Conservation (phyloP, 1,284 basidiomycete genomes). For the Puccinia novopanici region DNA sequence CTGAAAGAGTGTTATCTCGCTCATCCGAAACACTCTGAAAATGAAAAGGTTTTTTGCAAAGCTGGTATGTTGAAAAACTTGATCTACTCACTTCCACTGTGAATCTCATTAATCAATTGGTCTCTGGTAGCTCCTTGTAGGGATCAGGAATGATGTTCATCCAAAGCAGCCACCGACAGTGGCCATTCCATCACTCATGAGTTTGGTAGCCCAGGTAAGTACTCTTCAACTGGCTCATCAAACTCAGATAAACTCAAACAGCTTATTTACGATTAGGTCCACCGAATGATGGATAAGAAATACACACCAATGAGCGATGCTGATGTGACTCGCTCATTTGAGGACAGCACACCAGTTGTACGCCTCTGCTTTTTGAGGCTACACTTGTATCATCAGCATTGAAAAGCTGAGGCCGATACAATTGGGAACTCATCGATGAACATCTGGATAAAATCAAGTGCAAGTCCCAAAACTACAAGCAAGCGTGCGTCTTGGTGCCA, state of each 20-base stretch:
- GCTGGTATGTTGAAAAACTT: no score
- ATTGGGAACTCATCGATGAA: neutral
- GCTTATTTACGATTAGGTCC: neutral
- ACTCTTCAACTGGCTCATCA: neutral
- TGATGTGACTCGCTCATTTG: neutral
- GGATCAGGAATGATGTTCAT: neutral
- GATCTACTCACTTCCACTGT: no score
- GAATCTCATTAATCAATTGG: no score
- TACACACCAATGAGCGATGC: neutral
- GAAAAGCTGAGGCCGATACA: neutral
- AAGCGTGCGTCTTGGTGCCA: no score
- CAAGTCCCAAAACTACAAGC: neutral
- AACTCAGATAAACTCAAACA: neutral
- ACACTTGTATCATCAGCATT: neutral
- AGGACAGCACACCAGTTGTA: neutral
- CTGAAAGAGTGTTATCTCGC: no score
- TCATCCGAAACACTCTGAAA: no score
- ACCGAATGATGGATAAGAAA: neutral
- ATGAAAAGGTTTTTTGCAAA: no score
- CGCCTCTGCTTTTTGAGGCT: neutral
- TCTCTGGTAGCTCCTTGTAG: neutral
- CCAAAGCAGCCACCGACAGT: neutral
- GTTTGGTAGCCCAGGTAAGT: neutral
- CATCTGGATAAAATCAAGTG: neutral
- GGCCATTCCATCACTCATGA: neutral